Conservation (phyloP, 495 filamentous ascomycete species). For the Neurospora sp. region DNA sequence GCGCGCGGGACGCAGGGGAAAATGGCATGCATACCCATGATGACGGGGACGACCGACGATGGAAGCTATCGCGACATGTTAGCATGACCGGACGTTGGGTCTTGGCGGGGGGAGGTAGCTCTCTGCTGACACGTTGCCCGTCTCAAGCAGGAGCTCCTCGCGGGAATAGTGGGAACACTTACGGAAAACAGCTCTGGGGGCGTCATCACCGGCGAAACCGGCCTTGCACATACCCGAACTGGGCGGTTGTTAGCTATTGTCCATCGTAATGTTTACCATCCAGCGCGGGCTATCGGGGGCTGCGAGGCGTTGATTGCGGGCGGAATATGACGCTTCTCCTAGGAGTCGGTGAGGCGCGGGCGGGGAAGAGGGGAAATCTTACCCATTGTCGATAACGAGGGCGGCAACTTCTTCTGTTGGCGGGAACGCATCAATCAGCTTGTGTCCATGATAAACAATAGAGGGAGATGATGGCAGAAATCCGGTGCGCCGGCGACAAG, state of each 20-base stretch:
- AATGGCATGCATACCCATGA: slow-evolving; percentile 73
- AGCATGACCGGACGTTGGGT: slow-evolving; percentile 2
- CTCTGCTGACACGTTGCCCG: slow-evolving; percentile 2
- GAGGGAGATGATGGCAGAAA: background rate
- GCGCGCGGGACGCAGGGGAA: background rate
- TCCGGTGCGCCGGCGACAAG: background rate
- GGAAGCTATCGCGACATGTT: slow-evolving; percentile 55
- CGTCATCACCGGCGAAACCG: slow-evolving; percentile 99
- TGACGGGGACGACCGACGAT: slow-evolving; percentile 99
- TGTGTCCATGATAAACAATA: slow-evolving; percentile 7
- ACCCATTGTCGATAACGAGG: slow-evolving; percentile 99
- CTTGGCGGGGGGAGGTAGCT: background rate
- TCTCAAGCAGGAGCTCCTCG: slow-evolving; percentile 6
- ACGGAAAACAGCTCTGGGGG: slow-evolving; percentile 99
- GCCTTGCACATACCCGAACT: slow-evolving; percentile 99
- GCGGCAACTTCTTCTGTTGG: slow-evolving; percentile 96
- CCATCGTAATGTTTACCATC: slow-evolving; percentile 4
- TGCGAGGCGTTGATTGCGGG: slow-evolving; percentile 9
- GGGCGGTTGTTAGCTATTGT: slow-evolving; percentile 39
- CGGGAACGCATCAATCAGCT: slow-evolving; percentile 41
- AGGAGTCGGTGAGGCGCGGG: slow-evolving; percentile 22
- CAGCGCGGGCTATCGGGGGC: background rate
- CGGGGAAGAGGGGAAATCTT: slow-evolving; percentile 36
- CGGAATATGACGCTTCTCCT: slow-evolving; percentile 14
- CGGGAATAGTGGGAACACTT: slow-evolving; percentile 49